Evolutionary conservation across 495 filamentous ascomycete genomes (phyloP), one percentile per base, ranked within the genome.

Genomic region (Hypoxylon crocopeplum): DNA sequence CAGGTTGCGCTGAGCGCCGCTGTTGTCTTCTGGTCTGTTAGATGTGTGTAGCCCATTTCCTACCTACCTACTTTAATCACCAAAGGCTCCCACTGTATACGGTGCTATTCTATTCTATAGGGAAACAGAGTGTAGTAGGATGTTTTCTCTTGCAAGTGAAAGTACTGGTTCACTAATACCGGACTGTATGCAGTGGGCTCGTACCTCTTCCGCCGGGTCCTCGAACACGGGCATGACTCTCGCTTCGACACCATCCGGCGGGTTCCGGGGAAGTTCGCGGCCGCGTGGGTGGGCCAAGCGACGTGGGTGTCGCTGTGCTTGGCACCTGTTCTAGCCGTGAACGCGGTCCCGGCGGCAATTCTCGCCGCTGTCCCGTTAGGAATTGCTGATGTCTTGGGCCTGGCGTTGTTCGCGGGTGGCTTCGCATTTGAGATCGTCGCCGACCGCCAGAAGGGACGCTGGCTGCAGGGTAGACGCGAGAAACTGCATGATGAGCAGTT

Each of bases 401-500:
- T 86, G 5, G 48, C 69, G 0, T 64, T 89, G 20, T 89, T 77
- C 64, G 66, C 75, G 0, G 76, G 76, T 12, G 86, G 87, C 1
- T 67, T 87, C n/a, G 69, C 64, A 7, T 79, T 86, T 52, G 86
- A 89, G 67, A 71, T 82, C 16, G 56, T 75, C 0, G 86, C 84
- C 1, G 87, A 89, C 45, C 42, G 72, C 21, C 85, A 89, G 62
- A 86, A 88, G 71, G 66, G 72, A 36, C 56, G 63, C 13, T 88
- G 86, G 87, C 45, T 75, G 25, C 59, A 69, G 45, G 81, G 78
- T 21, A 85, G 83, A 70, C 74, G 76, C 47, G 70, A 75, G 29
- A 87, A 86, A 71, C 69, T 78, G 47, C 86, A 89, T 56, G 77
- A 76, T 17, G 86, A 88, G 70, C 75, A 81, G 50, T 88, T 88